phyloP scores from a whole-genome alignment of 345 rosid genomes.

The Aquilaria yunnanensis region DNA sequence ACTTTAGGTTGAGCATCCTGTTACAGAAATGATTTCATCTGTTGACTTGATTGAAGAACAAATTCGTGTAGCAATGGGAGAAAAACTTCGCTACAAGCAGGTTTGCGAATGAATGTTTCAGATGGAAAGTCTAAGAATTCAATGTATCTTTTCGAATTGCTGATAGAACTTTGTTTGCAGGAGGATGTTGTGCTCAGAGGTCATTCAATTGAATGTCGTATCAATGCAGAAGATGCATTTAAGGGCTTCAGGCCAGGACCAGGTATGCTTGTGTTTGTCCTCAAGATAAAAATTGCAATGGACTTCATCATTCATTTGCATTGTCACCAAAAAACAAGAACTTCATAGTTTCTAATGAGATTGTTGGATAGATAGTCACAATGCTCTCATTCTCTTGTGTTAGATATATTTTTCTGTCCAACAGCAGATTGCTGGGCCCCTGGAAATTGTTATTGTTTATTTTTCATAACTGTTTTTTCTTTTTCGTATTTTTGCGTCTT shows the following conservation, averaged over 20 bases:
- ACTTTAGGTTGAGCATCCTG: slow-evolving; percentile 95
- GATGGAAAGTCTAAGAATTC: not conserved
- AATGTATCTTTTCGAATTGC: not conserved
- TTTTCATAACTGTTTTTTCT: too few species aligned
- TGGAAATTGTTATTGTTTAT: too few species aligned
- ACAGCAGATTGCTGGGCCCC: too few species aligned
- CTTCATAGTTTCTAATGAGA: too few species aligned
- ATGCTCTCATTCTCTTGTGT: too few species aligned
- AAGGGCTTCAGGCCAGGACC: slow-evolving; percentile 98
- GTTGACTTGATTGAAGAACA: slow-evolving; percentile 98
- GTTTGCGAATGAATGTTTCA: slow-evolving; percentile 26
- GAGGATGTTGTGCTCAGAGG: slow-evolving; percentile 95
- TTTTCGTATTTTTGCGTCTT: too few species aligned
- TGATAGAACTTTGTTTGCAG: slow-evolving; percentile 30
- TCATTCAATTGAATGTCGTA: slow-evolving; percentile 97
- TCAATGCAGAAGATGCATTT: slow-evolving; percentile 98
- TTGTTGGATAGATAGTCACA: too few species aligned
- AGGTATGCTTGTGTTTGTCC: slow-evolving; percentile 34
- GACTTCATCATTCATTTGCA: too few species aligned
- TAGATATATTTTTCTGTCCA: too few species aligned
- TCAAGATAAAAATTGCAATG: too few species aligned
- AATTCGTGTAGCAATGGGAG: slow-evolving; percentile 98
- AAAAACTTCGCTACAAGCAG: slow-evolving; percentile 83
- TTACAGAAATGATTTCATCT: slow-evolving; percentile 96
- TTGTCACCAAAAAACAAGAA: too few species aligned